Base-by-base conservation (phyloP, 176 grass and related monocot genomes). In the Carex parvula region DNA sequence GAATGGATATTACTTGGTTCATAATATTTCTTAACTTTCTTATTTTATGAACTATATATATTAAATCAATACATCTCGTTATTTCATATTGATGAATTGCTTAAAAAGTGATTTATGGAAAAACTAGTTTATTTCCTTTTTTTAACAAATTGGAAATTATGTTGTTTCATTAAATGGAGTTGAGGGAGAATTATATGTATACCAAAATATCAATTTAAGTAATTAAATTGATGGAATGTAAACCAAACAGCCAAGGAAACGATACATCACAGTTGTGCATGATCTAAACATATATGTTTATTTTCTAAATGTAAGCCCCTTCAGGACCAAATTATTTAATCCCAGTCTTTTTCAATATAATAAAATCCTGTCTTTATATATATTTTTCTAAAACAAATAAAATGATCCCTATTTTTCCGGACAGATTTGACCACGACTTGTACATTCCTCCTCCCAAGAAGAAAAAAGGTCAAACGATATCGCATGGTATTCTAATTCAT, bases 371-470 rank as follows among this genome's bases (percentile, higher is more conserved):
- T 39, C 5, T 39, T 39, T 39, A 39, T 39, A 39, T 39, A 1
- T 5, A 24, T 39, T 5, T 39, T 39, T 39, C 6, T 0, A 39
- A 39, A 39, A 39, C n/a, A 75, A 20, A 74, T 74, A 75, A 52
- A 53, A 53, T 53, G 44, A 24, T 7, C 11, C 63, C 30, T 2
- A 4, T 26, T 75, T 75, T 54, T 54, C 42, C n/a, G 20, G 18
- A 48, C 41, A 74, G 17, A 46, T 8, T 81, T 16, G 6, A 53
- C 71, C 71, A 17, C 8, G 26, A 56, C 13, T 32, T 35, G 5
- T 61, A 83, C 20, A 56, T 83, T 68, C 42, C 55, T n/a, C n/a
- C n/a, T 83, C 62, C 46, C 62, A 67, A 35, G 33, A 46, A 22
- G 30, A 44, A 67, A 78, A 18, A 15, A 82, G 41, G 37, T 41